phyloP scores from a whole-genome alignment of 495 filamentous ascomycete genomes.

The Chaetomium fimeti region DNA sequence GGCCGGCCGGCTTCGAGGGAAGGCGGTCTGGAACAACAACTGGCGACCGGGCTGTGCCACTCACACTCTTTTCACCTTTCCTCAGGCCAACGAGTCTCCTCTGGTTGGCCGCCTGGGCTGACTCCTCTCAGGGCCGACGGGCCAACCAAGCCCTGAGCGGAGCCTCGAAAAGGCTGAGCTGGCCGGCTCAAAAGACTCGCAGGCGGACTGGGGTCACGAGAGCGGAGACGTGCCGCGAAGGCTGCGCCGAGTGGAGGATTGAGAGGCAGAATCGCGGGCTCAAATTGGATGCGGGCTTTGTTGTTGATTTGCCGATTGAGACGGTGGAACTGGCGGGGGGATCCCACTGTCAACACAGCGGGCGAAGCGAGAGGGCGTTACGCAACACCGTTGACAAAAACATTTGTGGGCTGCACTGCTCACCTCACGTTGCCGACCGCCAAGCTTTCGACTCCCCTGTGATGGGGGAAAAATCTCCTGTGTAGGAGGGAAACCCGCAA shows the following conservation, averaged over 20 bases:
- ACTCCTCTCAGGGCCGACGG: neutral
- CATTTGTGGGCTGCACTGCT: neutral
- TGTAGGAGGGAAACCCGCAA: slow-evolving; percentile 4
- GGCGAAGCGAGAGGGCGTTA: neutral
- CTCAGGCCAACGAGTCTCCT: slow-evolving; percentile 1
- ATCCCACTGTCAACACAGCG: neutral
- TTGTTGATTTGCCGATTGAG: neutral
- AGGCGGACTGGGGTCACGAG: neutral
- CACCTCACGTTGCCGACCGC: neutral
- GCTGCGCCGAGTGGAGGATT: neutral
- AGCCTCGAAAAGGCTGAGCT: slow-evolving; percentile 2
- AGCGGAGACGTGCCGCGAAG: neutral
- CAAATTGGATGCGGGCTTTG: slow-evolving; percentile 1
- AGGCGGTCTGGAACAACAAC: slow-evolving; percentile 4
- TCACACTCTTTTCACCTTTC: neutral
- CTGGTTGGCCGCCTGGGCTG: slow-evolving; percentile 17
- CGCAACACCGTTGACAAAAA: neutral
- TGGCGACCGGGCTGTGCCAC: neutral
- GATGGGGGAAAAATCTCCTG: slow-evolving; percentile 3
- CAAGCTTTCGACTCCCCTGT: neutral
- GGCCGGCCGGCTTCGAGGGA: neutral
- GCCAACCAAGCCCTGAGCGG: neutral
- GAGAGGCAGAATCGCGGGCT: slow-evolving; percentile 6
- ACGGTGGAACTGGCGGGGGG: neutral
- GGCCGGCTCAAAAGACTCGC: neutral